A percentile compares a stretch with the other conserved stretches of the same genome.
Conservation (phyloP, 768 basidiomycete species). For the Tremella fuciformis region DNA sequence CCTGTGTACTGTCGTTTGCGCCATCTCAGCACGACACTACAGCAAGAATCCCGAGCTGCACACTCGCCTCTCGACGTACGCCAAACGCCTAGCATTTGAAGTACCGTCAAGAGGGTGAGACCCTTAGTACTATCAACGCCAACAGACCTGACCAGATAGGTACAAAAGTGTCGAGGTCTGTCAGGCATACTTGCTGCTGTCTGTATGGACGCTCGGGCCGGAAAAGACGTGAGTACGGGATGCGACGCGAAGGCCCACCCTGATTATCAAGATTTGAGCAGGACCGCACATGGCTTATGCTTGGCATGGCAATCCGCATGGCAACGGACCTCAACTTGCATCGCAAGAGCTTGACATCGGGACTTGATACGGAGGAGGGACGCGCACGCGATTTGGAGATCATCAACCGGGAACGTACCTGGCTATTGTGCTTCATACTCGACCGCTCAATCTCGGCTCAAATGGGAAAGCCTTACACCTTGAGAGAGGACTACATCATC, state of each 20-base stretch:
- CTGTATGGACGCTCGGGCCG: constrained; percentile 87
- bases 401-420: constrained; percentile 90
- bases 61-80: constrained; percentile 62
- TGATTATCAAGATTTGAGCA: constrained; percentile 65
- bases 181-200: constrained; percentile 86
- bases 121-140: too few species aligned
- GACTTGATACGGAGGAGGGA: constrained; percentile 75
- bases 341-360: constrained; percentile 67
- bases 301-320: constrained; percentile 73
- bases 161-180: constrained; percentile 79
- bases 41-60: constrained; percentile 76
- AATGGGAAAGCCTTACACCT: constrained; percentile 91
- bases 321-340: constrained; percentile 94
- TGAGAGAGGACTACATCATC: constrained; percentile 91
- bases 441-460: constrained; percentile 89
- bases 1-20: constrained; percentile 86
- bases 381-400: constrained; percentile 67
- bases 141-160: too few species aligned
- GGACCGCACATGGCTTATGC: constrained; percentile 83
- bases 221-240: constrained; percentile 63
- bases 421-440: constrained; percentile 85
- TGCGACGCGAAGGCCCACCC: constrained; percentile 1
- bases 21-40: constrained; percentile 91
- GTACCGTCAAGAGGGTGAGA: constrained; percentile 45
- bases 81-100: constrained; percentile 78